phyloP scores from a whole-genome alignment of 164 flowering plant genomes.

The Brasenia schreberi region DNA sequence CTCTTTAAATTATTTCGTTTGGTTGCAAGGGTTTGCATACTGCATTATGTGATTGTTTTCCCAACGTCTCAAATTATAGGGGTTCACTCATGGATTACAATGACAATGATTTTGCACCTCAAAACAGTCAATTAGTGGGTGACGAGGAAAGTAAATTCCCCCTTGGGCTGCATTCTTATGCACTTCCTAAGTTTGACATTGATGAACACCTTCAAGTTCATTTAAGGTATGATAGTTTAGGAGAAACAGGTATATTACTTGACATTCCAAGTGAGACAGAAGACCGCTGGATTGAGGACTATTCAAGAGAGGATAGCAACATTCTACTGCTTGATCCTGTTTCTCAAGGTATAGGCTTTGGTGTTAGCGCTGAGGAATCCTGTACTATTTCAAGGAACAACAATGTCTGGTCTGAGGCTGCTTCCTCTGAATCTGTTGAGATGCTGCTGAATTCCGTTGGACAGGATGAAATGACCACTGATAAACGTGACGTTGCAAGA shows the following conservation, averaged over 20 bases:
- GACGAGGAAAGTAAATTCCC: slow-evolving; percentile 64
- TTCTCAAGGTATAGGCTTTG: slow-evolving; percentile 36
- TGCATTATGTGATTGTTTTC: background rate
- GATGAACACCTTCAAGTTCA: slow-evolving; percentile 39
- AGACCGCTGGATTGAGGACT: slow-evolving; percentile 88
- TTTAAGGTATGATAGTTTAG: slow-evolving; percentile 77
- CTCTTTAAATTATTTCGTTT: too few relatives aligned
- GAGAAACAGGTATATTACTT: slow-evolving; percentile 83
- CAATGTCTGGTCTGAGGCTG: slow-evolving; percentile 98
- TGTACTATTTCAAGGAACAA: slow-evolving; percentile 69
- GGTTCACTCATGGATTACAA: slow-evolving; percentile 87
- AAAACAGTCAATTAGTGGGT: slow-evolving; percentile 66
- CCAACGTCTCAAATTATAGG: slow-evolving; percentile 24
- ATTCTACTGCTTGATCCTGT: slow-evolving; percentile 1
- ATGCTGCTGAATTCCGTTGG: slow-evolving; percentile 93
- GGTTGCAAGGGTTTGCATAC: too few relatives aligned
- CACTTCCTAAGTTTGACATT: slow-evolving; percentile 67
- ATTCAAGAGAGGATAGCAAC: slow-evolving; percentile 55
- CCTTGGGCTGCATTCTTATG: slow-evolving; percentile 51
- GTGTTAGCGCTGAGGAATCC: slow-evolving; percentile 58
- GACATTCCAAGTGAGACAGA: slow-evolving; percentile 78
- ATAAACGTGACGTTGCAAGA: slow-evolving; percentile 28
- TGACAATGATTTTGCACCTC: slow-evolving; percentile 78
- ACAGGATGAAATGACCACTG: slow-evolving; percentile 64
- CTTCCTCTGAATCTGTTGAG: slow-evolving; percentile 96